Percentiles rank a stretch among this genome's conserved stretches.
Conservation (phyloP, 108 stramenopile genomes). For the Nitzschia inconspicua region DNA sequence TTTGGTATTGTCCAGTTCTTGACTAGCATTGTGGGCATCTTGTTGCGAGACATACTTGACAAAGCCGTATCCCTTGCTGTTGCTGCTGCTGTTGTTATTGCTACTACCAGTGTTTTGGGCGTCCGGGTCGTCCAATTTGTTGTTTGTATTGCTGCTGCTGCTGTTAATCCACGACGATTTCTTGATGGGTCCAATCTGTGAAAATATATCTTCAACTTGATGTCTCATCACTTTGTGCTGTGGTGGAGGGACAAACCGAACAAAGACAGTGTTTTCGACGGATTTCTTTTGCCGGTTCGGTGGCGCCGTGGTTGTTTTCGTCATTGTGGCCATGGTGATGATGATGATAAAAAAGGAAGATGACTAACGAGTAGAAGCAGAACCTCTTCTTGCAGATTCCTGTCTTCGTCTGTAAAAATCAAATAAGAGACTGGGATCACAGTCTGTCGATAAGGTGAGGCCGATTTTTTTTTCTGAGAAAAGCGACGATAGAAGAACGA, state of each 20-base stretch:
- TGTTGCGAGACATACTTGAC: slow-evolving; percentile 67
- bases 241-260: slow-evolving; percentile 65
- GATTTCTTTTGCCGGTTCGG: no score
- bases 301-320: no score
- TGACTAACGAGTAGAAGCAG: no score
- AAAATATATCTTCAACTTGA: slow-evolving; percentile 73
- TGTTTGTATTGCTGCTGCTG: slow-evolving; percentile 5
- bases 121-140: slow-evolving; percentile 13
- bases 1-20: slow-evolving; percentile 39
- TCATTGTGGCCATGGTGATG: no score
- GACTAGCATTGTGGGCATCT: slow-evolving; percentile 52
- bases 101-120: slow-evolving; percentile 1
- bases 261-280: slow-evolving; percentile 69
- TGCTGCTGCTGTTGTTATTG: slow-evolving; percentile 1
- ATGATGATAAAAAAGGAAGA: no score
- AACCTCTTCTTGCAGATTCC: no score
- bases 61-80: slow-evolving; percentile 64
- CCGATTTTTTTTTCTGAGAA: no score
- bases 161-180: slow-evolving; percentile 67
- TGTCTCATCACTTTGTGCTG: slow-evolving; percentile 54
- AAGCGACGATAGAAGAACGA: no score
- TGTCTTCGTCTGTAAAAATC: no score
- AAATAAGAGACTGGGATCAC: no score
- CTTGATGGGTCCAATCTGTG: slow-evolving; percentile 82
- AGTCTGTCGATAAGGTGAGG: no score